Evolutionary conservation across 768 basidiomycete species (phyloP).

Genomic region (Clitopilus passeckerianus): DNA sequence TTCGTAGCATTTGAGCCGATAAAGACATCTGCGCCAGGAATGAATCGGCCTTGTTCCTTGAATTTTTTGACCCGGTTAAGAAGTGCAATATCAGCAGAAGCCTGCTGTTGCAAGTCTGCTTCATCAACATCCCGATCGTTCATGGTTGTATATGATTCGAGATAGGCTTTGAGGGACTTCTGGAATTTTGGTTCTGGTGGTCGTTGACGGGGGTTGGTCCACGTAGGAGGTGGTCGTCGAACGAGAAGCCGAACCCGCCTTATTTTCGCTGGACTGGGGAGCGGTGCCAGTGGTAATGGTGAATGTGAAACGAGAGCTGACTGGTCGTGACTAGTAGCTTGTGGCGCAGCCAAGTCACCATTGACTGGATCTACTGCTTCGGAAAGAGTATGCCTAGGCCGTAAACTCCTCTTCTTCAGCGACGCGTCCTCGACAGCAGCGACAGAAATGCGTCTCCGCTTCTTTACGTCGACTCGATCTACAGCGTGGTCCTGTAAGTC

Average conservation of each 20-base stretch:
- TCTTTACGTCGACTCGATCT: not conserved
- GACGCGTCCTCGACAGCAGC: not conserved
- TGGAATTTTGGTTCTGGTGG: slow-evolving; percentile 49
- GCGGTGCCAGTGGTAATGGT: slow-evolving; percentile 9
- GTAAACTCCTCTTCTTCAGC: not conserved
- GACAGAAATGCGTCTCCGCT: not conserved
- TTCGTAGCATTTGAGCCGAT: slow-evolving; percentile 23
- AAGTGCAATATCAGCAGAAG: slow-evolving; percentile 25
- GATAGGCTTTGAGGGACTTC: slow-evolving; percentile 48
- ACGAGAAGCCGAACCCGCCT: slow-evolving; percentile 68
- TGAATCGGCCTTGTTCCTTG: slow-evolving; percentile 31
- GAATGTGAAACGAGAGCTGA: not conserved
- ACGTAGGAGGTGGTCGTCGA: slow-evolving; percentile 50
- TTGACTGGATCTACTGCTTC: not conserved
- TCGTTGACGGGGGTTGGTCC: slow-evolving; percentile 65
- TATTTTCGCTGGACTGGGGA: slow-evolving; percentile 29
- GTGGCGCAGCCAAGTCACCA: slow-evolving; percentile 1
- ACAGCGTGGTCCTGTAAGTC: not conserved
- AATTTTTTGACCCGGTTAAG: slow-evolving; percentile 27
- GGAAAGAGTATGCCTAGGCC: not conserved
- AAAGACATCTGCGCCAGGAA: slow-evolving; percentile 30
- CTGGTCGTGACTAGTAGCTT: not conserved
- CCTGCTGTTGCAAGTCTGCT: slow-evolving; percentile 19
- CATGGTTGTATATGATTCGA: slow-evolving; percentile 59
- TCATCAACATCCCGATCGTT: slow-evolving; percentile 43